Evolutionary conservation across 1,284 basidiomycete species (phyloP), one percentile per base, ranked within the genome.

Genomic region (Grifola frondosa): DNA sequence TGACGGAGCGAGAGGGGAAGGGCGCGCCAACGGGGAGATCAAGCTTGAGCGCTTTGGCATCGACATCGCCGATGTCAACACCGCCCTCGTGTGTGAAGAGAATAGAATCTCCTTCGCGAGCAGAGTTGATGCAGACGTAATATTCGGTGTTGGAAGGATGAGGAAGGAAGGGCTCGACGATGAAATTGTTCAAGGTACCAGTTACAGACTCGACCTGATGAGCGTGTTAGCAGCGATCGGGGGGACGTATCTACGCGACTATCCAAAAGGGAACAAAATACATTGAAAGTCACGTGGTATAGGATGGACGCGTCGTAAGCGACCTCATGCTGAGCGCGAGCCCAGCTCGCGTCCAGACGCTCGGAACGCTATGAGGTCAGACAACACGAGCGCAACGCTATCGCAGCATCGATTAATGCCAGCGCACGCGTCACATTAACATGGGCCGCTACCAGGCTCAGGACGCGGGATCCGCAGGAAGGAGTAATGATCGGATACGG

Each of bases 71-170:
- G 57, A 99, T 88, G 62, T 99, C 96, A 40, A 99, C 94, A 79
- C 97, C 96, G 60, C 96, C 97, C 67, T 97, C 94, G 69, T 97
- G 95, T 36, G 96, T 97, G 81, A 99, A 99, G 64, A 98, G 88
- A 66, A 99, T 97, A 52, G 87, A 82, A 67, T 99, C 96, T 49
- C 92, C 94, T 65, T 97, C 91, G 58, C 96, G 91, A 19, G 82
- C 83, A 24, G 96, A 98, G 72, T 88, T 97, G 73, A 99, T 91
- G 73, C 96, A 99, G 63, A 99, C 90, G 70, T 98, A 99, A 75
- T 93, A 98, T 68, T 99, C 96, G 56, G 91, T 91, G 66, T 95
- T 78, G 49, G 91, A 82, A 4, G 91, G 86, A 67, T 99, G 96
- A 40, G 96, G 96, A 47, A 96, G 80, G 84, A 99, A 97, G 25